Base-by-base conservation (phyloP, 2,329 filamentous ascomycete genomes). In the Pleomassaria siparia region DNA sequence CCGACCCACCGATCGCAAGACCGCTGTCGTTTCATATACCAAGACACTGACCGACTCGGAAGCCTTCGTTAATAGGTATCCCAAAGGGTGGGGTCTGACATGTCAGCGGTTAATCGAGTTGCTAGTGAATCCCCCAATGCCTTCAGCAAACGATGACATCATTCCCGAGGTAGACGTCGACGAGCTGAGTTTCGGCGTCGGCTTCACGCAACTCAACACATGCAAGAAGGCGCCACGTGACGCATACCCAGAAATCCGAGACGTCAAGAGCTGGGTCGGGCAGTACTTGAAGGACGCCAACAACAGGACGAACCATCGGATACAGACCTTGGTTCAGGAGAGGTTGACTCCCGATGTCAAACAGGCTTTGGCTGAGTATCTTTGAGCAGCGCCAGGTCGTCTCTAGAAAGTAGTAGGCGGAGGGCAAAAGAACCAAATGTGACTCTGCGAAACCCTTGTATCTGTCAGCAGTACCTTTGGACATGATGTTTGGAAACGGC, bases 161-260 rank as follows among this genome's bases (percentile, higher is more conserved):
- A 86, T 95, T 54, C 82, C 84, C 10, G 94, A 97, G 67, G 86
- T 90, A 2, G 92, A 97, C 62, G 88, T 96, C 21, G 94, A 99
- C 62, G 94, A 99, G 68, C 85, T 96, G 57, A 87, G 89, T 22
- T 99, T 99, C 64, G 94, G 94, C 21, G 85, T 96, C 55, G 92
- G 91, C 8, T 99, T 95, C 73, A 97, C 94, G 0, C 86, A 89
- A 25, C 81, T 99, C 53, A 95, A 92, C 74, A 96, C 92, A 0
- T 94, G 92, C 75, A 89, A 87, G 69, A 85, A 85, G 49, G 76
- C 83, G 3, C 74, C 82, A 1, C 80, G 79, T 43, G 94, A 97
- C 67, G 87, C 91, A 16, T 97, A 91, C 77, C 87, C 91, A 0
- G 88, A 96, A 51, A 84, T 96, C 12, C 80, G 83, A 4, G 86